Evolutionary conservation across 441 rosid genomes (phyloP), one percentile per base, ranked within the genome.

Genomic region (Erodium texanum): DNA sequence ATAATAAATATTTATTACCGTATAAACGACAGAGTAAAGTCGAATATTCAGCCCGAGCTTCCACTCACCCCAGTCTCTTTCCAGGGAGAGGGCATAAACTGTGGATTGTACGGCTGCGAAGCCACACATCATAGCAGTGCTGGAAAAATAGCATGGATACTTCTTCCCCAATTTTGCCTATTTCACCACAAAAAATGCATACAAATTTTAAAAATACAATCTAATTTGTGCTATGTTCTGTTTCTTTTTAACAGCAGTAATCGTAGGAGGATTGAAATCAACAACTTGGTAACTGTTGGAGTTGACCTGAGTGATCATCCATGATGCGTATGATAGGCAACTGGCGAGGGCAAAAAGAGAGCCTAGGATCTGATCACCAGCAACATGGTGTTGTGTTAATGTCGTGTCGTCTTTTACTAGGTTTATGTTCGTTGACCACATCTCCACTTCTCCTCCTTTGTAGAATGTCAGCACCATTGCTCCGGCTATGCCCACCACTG

Each of bases 361-460:
- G 7, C 93, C 89, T 9, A 79, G 12, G 63, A 22, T 5, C 50
- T 43, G 64, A 3, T 19, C 29, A 27, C 29, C 29, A 27, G 4
- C 29, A 27, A 27, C 29, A 27, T 27, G 29, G 0, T 38, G 36
- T 24, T 14, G 12, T 41, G 48, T 41, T 41, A 12, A 12, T 8
- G 48, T 41, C 12, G 12, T 41, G 14, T 41, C 48, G 23, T 70
- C 76, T 41, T 48, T 78, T 64, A 84, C 24, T 2, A 83, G 71
- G 76, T 86, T 65, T 34, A 88, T 45, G 50, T 83, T 66, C 2
- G 83, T 77, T 19, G 85, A 76, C 87, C 83, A 86, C 0, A 72
- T n/a, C 9, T 82, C 48, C 48, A 81, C 23, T 19, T 76, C 61
- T 22, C 50, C 16, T 2, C 84, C 84, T 36, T 74, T 72, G 65